Evolutionary conservation across 75 land plant species (phyloP).

Genomic region (Pinus albicaulis): DNA sequence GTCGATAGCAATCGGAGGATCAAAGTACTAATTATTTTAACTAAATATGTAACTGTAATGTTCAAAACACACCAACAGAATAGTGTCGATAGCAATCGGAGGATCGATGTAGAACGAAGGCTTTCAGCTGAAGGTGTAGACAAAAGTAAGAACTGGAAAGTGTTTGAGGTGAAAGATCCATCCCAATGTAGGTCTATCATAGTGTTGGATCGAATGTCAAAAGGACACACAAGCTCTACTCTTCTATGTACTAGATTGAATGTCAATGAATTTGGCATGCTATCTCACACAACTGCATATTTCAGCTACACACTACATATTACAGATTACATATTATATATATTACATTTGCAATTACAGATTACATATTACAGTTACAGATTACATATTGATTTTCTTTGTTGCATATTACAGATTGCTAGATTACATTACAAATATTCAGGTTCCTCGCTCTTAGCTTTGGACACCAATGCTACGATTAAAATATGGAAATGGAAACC

Average conservation of each 20-base stretch:
- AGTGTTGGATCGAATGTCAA: not conserved
- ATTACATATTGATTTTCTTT: too few species aligned
- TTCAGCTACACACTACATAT: too few species aligned
- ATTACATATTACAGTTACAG: too few species aligned
- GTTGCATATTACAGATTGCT: conserved; percentile 3
- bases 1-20: too few species aligned
- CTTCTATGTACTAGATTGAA: not conserved
- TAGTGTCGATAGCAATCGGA: not conserved
- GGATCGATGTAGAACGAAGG: not conserved
- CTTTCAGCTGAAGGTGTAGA: not conserved
- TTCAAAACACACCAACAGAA: not conserved
- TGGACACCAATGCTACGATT: not conserved
- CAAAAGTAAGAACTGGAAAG: not conserved
- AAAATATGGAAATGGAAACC: not conserved
- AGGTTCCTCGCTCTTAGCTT: not conserved
- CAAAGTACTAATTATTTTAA: too few species aligned
- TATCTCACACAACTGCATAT: not conserved
- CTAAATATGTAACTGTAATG: not conserved
- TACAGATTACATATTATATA: too few species aligned
- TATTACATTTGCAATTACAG: too few species aligned
- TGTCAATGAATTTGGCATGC: not conserved
- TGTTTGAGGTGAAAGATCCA: not conserved
- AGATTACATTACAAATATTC: not conserved
- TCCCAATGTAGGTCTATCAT: not conserved
- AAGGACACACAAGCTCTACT: not conserved